phyloP scores from a whole-genome alignment of 164 flowering plant genomes.

The Buxus sempervirens region DNA sequence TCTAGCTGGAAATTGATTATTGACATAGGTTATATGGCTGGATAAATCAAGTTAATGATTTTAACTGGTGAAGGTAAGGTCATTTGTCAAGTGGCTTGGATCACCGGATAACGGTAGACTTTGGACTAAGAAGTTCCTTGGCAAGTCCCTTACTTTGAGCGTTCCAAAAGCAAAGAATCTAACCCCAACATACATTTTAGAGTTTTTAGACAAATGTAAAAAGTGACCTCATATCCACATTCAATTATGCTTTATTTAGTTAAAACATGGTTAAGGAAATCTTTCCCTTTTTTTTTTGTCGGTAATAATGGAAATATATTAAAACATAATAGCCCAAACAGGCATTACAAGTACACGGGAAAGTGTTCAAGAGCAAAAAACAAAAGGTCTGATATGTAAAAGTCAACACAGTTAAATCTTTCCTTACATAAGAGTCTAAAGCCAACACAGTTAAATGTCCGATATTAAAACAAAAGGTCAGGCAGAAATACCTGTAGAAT shows the following conservation, averaged over 20 bases:
- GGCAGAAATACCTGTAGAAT: constrained; percentile 33
- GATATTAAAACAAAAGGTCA: neutral
- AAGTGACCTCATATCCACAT: no score
- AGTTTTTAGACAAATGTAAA: no score
- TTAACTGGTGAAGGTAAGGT: neutral
- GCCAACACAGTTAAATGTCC: neutral
- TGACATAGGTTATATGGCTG: no score
- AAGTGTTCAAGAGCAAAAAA: no score
- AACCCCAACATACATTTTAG: neutral
- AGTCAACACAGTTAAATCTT: no score
- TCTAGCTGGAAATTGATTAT: no score
- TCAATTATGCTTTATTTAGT: no score
- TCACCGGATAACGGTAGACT: neutral
- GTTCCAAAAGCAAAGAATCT: neutral
- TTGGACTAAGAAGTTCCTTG: neutral
- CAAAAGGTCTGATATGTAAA: no score
- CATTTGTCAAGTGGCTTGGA: neutral
- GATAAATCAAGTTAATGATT: neutral
- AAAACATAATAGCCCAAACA: no score
- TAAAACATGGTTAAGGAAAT: neutral
- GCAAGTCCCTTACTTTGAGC: neutral
- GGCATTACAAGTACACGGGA: no score
- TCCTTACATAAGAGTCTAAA: neutral
- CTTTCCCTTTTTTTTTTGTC: no score
- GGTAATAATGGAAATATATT: no score